Evolutionary conservation across 176 grass and related monocot genomes (phyloP).

Genomic region (Tillandsia leiboldiana): DNA sequence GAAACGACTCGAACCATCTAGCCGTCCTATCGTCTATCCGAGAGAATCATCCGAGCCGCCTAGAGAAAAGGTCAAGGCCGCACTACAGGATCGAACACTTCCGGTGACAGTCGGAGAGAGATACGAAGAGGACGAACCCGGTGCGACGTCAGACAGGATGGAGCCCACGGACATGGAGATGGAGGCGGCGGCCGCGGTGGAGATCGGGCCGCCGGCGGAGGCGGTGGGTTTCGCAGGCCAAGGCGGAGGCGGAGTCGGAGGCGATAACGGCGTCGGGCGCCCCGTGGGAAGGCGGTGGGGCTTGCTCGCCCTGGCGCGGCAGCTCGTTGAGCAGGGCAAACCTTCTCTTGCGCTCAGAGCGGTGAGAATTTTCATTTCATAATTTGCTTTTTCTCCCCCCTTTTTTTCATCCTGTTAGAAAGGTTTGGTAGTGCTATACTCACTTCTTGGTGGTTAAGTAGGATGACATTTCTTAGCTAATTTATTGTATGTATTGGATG

Average conservation of each 20-base stretch:
- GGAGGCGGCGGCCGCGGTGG: background rate
- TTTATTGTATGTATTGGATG: no score
- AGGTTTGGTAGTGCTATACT: no score
- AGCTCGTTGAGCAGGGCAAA: slow-evolving; percentile 5
- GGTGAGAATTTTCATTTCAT: background rate
- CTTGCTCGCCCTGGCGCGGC: background rate
- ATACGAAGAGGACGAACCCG: no score
- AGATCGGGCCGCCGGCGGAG: background rate
- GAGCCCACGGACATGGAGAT: background rate
- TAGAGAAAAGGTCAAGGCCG: no score
- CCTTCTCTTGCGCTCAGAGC: slow-evolving; percentile 7
- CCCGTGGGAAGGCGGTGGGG: background rate
- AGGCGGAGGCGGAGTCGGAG: background rate
- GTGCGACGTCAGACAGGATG: background rate
- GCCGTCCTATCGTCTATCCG: no score
- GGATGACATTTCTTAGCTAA: no score
- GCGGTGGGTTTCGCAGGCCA: background rate
- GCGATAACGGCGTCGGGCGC: background rate
- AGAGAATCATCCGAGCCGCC: no score
- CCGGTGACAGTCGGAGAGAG: no score
- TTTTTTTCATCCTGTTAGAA: background rate
- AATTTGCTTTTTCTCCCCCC: background rate
- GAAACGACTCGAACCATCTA: no score
- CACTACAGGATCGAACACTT: no score
- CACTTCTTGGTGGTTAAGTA: no score